Conservation (phyloP, 768 basidiomycete genomes). For the Paxillus ammoniavirescens region DNA sequence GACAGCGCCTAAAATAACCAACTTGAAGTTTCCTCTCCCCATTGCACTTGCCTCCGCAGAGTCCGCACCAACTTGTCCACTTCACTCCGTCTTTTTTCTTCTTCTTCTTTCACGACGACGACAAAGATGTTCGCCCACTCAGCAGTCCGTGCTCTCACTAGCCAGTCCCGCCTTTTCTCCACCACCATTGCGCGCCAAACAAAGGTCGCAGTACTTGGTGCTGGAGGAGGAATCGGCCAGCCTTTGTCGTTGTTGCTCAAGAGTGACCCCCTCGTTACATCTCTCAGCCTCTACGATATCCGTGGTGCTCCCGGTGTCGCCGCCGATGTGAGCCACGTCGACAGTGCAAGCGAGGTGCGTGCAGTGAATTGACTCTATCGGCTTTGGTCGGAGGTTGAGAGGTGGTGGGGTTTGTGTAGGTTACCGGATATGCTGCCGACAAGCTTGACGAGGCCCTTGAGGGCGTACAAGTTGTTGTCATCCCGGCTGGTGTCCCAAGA, state of each 20-base stretch:
- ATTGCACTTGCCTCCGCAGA: too few relatives aligned
- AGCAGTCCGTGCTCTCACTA: constrained; percentile 54
- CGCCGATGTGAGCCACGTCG: constrained; percentile 94
- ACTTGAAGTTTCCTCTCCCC: too few relatives aligned
- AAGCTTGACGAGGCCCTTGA: constrained; percentile 88
- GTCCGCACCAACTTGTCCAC: too few relatives aligned
- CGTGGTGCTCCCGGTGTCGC: constrained; percentile 69
- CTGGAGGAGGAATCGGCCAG: constrained; percentile 98
- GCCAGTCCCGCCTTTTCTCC: constrained; percentile 69
- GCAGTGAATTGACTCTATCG: constrained; percentile 1
- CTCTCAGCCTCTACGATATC: constrained; percentile 59
- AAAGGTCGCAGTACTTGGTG: constrained; percentile 96
- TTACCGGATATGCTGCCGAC: constrained; percentile 78
- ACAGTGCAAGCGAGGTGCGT: constrained; percentile 80
- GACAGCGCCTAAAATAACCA: too few relatives aligned
- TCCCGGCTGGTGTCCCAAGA: constrained; percentile 98
- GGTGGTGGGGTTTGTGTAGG: constrained; percentile 42
- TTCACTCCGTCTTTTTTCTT: background rate
- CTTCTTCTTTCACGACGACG: constrained; percentile 1
- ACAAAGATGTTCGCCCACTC: constrained; percentile 65
- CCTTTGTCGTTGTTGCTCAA: constrained; percentile 89
- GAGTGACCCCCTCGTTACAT: constrained; percentile 84
- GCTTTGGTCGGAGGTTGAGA: constrained; percentile 1
- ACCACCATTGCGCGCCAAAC: constrained; percentile 67
- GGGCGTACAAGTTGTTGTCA: constrained; percentile 89